These are phyloP conservation scores for Wickerhamomyces sp. DNA, from an alignment of 1,139 yeast genomes.

Conservation along the genomic window DNA sequence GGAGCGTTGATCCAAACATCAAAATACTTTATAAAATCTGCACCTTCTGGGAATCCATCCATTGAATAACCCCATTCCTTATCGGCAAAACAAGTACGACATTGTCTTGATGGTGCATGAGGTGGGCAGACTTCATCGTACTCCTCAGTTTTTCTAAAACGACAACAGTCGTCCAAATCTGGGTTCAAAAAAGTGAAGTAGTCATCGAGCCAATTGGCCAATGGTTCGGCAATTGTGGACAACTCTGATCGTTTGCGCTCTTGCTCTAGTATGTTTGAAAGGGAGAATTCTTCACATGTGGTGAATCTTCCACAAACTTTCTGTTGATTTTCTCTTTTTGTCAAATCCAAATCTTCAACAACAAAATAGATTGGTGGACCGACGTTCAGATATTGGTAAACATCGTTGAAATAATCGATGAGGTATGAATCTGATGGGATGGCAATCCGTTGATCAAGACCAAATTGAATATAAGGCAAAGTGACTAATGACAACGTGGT, in stretches of 20 bases:
- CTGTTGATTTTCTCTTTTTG: constrained; percentile 58
- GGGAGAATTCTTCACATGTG: constrained; percentile 71
- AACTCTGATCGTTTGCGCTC: constrained; percentile 63
- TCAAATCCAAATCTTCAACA: constrained; percentile 58
- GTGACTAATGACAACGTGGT: constrained; percentile 63
- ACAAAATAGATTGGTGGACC: constrained; percentile 94
- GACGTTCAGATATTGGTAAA: constrained; percentile 66
- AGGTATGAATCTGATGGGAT: constrained; percentile 79
- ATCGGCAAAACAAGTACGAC: constrained; percentile 63
- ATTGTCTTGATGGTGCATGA: constrained; percentile 61
- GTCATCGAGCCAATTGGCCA: constrained; percentile 92
- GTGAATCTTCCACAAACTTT: constrained; percentile 83
- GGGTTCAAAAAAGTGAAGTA: constrained; percentile 86
- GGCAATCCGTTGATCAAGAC: constrained; percentile 86
- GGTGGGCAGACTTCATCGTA: constrained; percentile 59
- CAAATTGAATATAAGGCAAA: constrained; percentile 66
- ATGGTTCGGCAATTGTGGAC: constrained; percentile 74
- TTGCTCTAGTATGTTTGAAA: constrained; percentile 81
- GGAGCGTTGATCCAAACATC: constrained; percentile 78
- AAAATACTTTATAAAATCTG: constrained; percentile 68
- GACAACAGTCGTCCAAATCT: constrained; percentile 77
- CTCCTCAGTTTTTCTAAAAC: constrained; percentile 47
- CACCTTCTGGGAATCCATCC: constrained; percentile 80
- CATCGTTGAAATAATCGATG: constrained; percentile 71
- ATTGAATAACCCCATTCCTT: constrained; percentile 66